Evolutionary conservation across 441 rosid species (phyloP).

Genomic region (Erysimum cheiri): DNA sequence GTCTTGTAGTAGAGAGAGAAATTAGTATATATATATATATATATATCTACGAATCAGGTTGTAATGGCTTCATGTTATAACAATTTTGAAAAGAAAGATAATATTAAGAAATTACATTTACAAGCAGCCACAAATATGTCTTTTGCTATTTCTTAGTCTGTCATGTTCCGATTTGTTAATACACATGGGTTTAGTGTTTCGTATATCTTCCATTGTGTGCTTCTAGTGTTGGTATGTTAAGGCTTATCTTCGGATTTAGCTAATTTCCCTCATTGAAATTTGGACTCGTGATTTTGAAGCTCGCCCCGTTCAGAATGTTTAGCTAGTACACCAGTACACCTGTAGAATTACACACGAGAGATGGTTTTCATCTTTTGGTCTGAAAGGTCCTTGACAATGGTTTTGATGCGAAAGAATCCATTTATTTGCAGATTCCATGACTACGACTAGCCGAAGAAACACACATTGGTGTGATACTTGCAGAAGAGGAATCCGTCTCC

Average conservation of each 20-base stretch:
- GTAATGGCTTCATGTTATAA: not conserved
- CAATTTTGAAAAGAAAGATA: not conserved
- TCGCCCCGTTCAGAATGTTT: not conserved
- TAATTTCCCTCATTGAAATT: not conserved
- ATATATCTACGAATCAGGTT: not conserved
- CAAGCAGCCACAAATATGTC: not conserved
- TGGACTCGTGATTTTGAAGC: not conserved
- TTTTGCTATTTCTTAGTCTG: not conserved
- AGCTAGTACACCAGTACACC: not conserved
- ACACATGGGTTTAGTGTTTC: not conserved
- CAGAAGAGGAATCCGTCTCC: slow-evolving; percentile 61
- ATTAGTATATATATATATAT: too few relatives aligned
- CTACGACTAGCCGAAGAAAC: slow-evolving; percentile 58
- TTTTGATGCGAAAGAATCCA: not conserved
- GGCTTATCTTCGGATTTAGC: not conserved
- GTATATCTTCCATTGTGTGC: slow-evolving; percentile 6
- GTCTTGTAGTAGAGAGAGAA: not conserved
- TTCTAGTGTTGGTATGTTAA: not conserved
- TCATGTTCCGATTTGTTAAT: not conserved
- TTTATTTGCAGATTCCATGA: slow-evolving; percentile 51
- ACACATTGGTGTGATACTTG: slow-evolving; percentile 92
- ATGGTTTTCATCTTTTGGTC: not conserved
- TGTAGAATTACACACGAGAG: not conserved
- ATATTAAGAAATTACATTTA: not conserved
- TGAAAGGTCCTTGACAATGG: slow-evolving; percentile 8